Percentiles rank a stretch among this genome's conserved stretches.
Evolutionary conservation across 2,329 filamentous ascomycete genomes (phyloP).

Genomic region (Zalaria obscura): DNA sequence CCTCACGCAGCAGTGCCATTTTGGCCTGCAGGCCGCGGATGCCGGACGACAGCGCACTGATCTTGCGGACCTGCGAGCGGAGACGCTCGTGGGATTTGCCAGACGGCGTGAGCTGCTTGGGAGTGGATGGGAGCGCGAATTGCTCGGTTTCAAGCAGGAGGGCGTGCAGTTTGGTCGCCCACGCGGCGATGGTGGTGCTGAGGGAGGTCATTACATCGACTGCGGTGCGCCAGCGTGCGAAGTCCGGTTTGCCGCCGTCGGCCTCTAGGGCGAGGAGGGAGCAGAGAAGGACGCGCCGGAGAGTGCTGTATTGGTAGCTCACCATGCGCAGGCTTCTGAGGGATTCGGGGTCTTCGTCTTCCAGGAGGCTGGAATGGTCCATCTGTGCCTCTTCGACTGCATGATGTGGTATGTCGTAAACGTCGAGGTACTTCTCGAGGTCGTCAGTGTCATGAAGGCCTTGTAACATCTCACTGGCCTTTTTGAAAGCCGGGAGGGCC

Average conservation of each 20-base stretch:
- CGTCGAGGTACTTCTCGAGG: slow-evolving; percentile 80
- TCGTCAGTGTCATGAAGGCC: slow-evolving; percentile 66
- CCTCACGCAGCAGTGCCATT: slow-evolving; percentile 79
- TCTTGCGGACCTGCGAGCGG: slow-evolving; percentile 73
- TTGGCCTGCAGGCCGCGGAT: slow-evolving; percentile 90
- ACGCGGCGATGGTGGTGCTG: slow-evolving; percentile 44
- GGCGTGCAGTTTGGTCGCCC: slow-evolving; percentile 50
- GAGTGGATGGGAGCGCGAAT: slow-evolving; percentile 34
- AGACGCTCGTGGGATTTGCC: slow-evolving; percentile 50
- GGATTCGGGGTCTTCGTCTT: slow-evolving; percentile 61
- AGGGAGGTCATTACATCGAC: slow-evolving; percentile 59
- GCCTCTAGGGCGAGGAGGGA: slow-evolving; percentile 79
- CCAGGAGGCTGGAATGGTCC: slow-evolving; percentile 29
- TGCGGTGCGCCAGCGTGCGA: slow-evolving; percentile 63
- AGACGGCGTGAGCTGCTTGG: slow-evolving; percentile 41
- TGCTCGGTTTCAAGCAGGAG: slow-evolving; percentile 67
- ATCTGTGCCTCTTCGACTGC: slow-evolving; percentile 40
- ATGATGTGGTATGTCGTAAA: slow-evolving; percentile 34
- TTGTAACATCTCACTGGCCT: slow-evolving; percentile 54
- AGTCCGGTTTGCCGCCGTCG: slow-evolving; percentile 62
- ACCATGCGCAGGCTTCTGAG: slow-evolving; percentile 59
- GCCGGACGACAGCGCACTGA: slow-evolving; percentile 76
- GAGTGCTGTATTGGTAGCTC: slow-evolving; percentile 58
- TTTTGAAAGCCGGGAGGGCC: slow-evolving; percentile 57
- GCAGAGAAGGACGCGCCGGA: slow-evolving; percentile 76